These are phyloP conservation scores for Coemansia sp. DNA, from an alignment of 192 early-diverging fungal genomes.

Conservation along the genomic window DNA sequence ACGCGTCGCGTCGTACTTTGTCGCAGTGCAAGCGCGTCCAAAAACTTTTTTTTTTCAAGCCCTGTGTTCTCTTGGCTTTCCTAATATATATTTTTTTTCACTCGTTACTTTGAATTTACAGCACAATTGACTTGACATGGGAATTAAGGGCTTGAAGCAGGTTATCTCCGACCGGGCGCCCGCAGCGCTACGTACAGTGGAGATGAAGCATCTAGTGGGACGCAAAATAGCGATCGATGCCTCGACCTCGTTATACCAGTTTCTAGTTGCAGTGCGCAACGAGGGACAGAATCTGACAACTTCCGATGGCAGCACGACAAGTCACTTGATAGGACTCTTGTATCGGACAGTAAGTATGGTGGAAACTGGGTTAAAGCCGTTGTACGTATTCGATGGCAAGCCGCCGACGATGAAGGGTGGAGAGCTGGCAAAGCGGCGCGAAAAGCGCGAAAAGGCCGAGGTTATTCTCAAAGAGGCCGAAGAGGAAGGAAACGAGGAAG, in stretches of 20 bases:
- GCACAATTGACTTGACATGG: conserved; percentile 52
- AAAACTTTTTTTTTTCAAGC: not conserved
- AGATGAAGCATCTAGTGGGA: conserved; percentile 88
- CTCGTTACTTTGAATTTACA: not conserved
- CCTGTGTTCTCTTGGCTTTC: not conserved
- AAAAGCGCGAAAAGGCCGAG: conserved; percentile 71
- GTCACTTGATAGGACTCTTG: conserved; percentile 96
- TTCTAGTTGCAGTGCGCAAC: conserved; percentile 93
- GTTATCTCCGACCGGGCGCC: conserved; percentile 92
- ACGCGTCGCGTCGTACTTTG: not conserved
- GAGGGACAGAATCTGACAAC: conserved; percentile 91
- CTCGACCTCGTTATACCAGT: conserved; percentile 98
- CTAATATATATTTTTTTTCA: not conserved
- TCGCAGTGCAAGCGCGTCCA: not conserved
- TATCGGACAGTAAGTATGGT: conserved; percentile 97
- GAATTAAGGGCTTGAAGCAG: conserved; percentile 87
- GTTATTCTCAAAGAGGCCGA: conserved; percentile 71
- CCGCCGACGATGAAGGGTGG: conserved; percentile 90
- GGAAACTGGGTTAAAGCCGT: conserved; percentile 94
- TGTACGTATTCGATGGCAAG: conserved; percentile 99
- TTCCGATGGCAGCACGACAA: conserved; percentile 90
- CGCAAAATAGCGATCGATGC: conserved; percentile 98
- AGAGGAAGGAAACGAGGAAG: conserved; percentile 75
- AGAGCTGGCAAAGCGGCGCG: conserved; percentile 79
- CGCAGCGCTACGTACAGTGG: conserved; percentile 77